These are phyloP conservation scores for Pleurozium schreberi DNA, from an alignment of 225 moss, liverwort and hornwort genomes.

Conservation along the genomic window DNA sequence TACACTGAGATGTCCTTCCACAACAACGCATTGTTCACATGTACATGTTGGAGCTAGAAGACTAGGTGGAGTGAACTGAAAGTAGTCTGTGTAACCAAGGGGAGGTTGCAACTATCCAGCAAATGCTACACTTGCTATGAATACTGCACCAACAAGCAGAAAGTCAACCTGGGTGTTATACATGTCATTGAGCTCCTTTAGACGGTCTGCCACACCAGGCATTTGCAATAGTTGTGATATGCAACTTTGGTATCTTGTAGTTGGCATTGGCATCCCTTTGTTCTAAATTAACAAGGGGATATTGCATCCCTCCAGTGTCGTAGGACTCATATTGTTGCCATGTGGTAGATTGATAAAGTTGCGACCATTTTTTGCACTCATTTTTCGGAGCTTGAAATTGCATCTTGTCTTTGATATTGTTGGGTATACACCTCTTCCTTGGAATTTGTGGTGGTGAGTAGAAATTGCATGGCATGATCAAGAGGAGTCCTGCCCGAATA, in stretches of 20 bases:
- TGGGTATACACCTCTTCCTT: not conserved
- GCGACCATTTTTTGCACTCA: no score
- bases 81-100: not conserved
- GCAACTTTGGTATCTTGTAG: not conserved
- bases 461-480: not conserved
- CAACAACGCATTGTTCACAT: not conserved
- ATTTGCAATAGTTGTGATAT: not conserved
- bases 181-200: not conserved
- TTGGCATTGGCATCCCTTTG: rapidly evolving
- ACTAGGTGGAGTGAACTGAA: not conserved
- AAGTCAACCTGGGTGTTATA: not conserved
- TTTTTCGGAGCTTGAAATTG: no score
- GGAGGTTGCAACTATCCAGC: not conserved
- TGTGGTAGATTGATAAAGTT: no score
- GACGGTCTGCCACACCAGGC: not conserved
- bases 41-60: not conserved
- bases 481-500: not conserved
- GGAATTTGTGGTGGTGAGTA: not conserved
- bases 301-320: rapidly evolving
- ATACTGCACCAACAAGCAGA: not conserved
- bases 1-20: not conserved
- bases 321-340: rapidly evolving
- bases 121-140: not conserved
- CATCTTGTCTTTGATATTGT: not conserved
- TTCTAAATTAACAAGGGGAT: rapidly evolving